Conservation (phyloP, 495 filamentous ascomycete genomes). For the Penicillium steckii region DNA sequence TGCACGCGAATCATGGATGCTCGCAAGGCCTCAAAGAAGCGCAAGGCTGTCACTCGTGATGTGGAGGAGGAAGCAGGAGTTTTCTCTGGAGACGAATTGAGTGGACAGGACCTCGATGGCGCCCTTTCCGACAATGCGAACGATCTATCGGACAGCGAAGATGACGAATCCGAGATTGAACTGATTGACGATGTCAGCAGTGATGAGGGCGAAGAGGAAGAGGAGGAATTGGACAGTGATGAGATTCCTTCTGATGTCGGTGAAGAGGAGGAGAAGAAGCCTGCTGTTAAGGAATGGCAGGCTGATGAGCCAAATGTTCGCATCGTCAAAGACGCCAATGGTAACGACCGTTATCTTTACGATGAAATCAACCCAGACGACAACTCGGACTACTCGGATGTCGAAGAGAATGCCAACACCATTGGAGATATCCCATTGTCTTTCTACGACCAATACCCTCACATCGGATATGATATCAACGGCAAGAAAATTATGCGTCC, state of each 20-base stretch:
- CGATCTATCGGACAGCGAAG: constrained; percentile 41
- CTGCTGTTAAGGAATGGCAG: constrained; percentile 14
- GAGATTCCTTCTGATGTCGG: constrained; percentile 51
- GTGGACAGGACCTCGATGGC: constrained; percentile 60
- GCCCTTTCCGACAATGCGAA: constrained; percentile 62
- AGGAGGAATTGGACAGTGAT: constrained; percentile 49
- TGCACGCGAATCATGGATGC: constrained; percentile 33
- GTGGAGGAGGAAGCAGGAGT: constrained; percentile 50
- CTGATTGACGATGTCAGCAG: constrained; percentile 44
- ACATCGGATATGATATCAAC: constrained; percentile 98
- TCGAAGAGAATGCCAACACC: constrained; percentile 75
- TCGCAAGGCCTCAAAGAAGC: constrained; percentile 50
- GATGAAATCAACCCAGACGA: constrained; percentile 92
- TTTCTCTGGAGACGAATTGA: constrained; percentile 66
- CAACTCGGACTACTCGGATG: constrained; percentile 91
- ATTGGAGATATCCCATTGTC: constrained; percentile 92
- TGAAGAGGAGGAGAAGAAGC: constrained; percentile 25
- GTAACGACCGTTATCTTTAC: constrained; percentile 73
- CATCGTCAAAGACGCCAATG: constrained; percentile 65
- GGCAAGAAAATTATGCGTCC: constrained; percentile 97
- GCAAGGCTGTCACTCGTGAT: constrained; percentile 58
- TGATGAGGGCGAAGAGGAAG: constrained; percentile 38
- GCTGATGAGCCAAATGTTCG: constrained; percentile 40
- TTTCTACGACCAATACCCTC: constrained; percentile 96
- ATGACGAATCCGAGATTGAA: constrained; percentile 46